phyloP scores from a whole-genome alignment of 2,329 filamentous ascomycete genomes.

The Arthrocladium fulminans region DNA sequence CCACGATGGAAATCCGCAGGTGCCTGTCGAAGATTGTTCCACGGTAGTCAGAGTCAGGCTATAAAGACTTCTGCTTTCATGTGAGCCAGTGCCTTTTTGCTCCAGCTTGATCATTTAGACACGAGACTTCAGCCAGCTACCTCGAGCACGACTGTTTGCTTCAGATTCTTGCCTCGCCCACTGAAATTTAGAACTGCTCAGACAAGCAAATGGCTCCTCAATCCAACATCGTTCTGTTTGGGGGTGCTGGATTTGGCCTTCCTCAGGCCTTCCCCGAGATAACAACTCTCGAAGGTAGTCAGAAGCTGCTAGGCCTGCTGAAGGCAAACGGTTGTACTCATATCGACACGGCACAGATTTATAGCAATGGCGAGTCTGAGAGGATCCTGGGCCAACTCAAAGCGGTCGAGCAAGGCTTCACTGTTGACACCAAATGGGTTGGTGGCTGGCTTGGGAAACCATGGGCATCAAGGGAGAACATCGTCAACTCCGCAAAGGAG shows the following conservation, averaged over 20 bases:
- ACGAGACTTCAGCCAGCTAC: too few species aligned
- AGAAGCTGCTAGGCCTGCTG: slow-evolving; percentile 14
- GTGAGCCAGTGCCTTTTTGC: too few species aligned
- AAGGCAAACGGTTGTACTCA: slow-evolving; percentile 13
- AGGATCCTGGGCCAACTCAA: slow-evolving; percentile 32
- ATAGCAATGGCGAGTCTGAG: slow-evolving; percentile 33
- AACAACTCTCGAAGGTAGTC: background rate
- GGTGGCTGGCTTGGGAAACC: slow-evolving; percentile 28
- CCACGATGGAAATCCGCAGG: too few species aligned
- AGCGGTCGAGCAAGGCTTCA: slow-evolving; percentile 33
- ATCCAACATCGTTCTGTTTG: background rate
- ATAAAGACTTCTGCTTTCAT: too few species aligned
- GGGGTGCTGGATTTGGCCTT: background rate
- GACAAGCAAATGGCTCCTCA: background rate
- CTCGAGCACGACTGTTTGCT: too few species aligned
- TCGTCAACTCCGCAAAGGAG: slow-evolving; percentile 18
- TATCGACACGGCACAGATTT: slow-evolving; percentile 25
- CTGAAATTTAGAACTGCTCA: background rate
- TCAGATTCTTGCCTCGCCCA: background rate
- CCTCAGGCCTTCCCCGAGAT: background rate
- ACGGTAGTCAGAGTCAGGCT: too few species aligned
- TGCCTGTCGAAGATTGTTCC: too few species aligned
- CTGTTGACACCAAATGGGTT: slow-evolving; percentile 39
- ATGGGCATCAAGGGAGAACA: slow-evolving; percentile 16
- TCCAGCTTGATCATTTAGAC: too few species aligned